Conservation (phyloP, 2,329 filamentous ascomycete species). For the Cladosporium sphaerospermum region DNA sequence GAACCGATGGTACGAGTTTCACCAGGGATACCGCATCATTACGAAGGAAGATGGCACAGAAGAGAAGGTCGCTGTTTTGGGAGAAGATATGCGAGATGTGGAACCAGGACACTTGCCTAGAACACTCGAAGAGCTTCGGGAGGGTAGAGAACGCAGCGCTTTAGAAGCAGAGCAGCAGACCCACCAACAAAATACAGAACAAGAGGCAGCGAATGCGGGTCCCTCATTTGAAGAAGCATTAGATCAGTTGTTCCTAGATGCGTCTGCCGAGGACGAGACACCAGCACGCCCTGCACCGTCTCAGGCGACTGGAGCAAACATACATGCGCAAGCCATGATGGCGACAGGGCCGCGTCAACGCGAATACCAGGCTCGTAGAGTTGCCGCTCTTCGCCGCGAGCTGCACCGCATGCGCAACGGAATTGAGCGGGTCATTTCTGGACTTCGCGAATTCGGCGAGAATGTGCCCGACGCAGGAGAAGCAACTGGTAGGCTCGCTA, state of each 20-base stretch:
- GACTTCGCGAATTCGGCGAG: constrained; percentile 32
- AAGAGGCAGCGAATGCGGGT: constrained; percentile 11
- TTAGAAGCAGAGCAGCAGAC: constrained; percentile 13
- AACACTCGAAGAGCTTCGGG: constrained; percentile 40
- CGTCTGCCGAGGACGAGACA: constrained; percentile 21
- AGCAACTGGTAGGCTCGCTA: constrained; percentile 24
- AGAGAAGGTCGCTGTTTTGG: constrained; percentile 39
- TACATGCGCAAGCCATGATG: constrained; percentile 25
- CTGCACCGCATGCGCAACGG: constrained; percentile 32
- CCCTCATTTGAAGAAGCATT: constrained; percentile 30
- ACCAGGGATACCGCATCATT: constrained; percentile 40
- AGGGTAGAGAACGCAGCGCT: constrained; percentile 25
- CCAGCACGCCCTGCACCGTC: neutral
- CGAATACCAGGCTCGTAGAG: constrained; percentile 31
- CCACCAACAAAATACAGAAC: neutral
- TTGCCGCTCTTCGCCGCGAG: constrained; percentile 33
- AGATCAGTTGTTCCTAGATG: constrained; percentile 29
- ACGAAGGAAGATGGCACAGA: constrained; percentile 38
- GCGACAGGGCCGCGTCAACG: constrained; percentile 25
- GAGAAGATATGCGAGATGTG: constrained; percentile 43
- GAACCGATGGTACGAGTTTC: constrained; percentile 44
- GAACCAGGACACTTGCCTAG: constrained; percentile 42
- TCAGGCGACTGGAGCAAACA: constrained; percentile 10
- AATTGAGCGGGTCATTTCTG: constrained; percentile 32
- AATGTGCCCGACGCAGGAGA: constrained; percentile 27